These are phyloP conservation scores for Begonia loranthoides DNA, from an alignment of 306 rosid species.

Conservation along the genomic window DNA sequence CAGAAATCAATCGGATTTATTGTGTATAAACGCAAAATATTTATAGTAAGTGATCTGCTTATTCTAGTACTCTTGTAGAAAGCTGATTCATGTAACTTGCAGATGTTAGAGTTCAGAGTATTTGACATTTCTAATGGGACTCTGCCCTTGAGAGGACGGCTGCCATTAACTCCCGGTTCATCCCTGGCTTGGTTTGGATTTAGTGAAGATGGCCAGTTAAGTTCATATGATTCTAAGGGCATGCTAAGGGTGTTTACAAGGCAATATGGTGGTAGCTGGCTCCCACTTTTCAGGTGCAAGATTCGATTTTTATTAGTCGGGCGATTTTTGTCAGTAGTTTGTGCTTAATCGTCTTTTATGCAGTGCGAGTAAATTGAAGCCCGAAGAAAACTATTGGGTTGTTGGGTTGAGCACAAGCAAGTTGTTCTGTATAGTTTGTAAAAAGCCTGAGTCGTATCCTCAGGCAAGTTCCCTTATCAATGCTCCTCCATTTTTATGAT, in stretches of 20 bases:
- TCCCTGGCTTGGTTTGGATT: constrained; percentile 78
- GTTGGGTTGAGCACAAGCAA: constrained; percentile 72
- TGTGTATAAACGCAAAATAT: too few species aligned
- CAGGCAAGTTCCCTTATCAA: constrained; percentile 33
- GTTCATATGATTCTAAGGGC: constrained; percentile 92
- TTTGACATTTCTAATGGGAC: constrained; percentile 42
- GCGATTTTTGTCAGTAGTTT: too few species aligned
- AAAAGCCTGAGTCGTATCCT: constrained; percentile 57
- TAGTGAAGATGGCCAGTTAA: constrained; percentile 73
- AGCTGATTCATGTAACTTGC: constrained; percentile 16
- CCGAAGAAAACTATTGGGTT: constrained; percentile 79
- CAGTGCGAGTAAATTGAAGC: constrained; percentile 67
- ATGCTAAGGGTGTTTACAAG: constrained; percentile 63
- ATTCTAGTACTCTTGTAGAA: too few species aligned
- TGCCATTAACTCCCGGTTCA: constrained; percentile 86
- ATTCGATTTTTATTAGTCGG: neutral
- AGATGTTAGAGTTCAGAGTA: constrained; percentile 64
- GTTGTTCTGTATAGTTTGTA: constrained; percentile 69
- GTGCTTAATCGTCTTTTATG: constrained; percentile 4
- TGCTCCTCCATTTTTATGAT: constrained; percentile 7
- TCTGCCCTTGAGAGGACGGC: constrained; percentile 43
- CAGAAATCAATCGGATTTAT: too few species aligned
- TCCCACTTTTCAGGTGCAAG: constrained; percentile 82
- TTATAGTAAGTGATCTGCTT: too few species aligned
- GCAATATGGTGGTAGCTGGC: constrained; percentile 90